Percentiles rank a stretch among this genome's conserved stretches.
phyloP scores from a whole-genome alignment of 441 rosid genomes.

The Manihot esculenta region DNA sequence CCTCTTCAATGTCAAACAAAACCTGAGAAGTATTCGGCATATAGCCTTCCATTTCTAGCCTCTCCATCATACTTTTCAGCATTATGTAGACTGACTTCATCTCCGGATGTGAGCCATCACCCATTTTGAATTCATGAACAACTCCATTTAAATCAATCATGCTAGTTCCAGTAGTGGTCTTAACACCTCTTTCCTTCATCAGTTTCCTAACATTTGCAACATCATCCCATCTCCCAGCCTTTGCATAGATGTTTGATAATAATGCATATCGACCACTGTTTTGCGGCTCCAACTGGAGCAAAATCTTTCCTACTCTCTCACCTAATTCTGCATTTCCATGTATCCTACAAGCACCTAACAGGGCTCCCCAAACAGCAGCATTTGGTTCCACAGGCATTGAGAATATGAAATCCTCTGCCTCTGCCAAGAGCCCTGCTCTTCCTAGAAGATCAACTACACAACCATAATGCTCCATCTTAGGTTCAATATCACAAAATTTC shows the following conservation, averaged over 20 bases:
- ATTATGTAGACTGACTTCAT: constrained; percentile 35
- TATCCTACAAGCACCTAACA: constrained; percentile 59
- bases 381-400: constrained; percentile 52
- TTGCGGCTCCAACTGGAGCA: constrained; percentile 49
- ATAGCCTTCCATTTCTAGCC: constrained; percentile 54
- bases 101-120: constrained; percentile 44
- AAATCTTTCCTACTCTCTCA: constrained; percentile 53
- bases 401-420: constrained; percentile 50
- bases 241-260: constrained; percentile 62
- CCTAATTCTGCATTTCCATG: constrained; percentile 52
- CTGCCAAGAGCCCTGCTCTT: constrained; percentile 47
- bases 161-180: constrained; percentile 60
- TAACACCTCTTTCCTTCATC: constrained; percentile 46
- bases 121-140: constrained; percentile 56
- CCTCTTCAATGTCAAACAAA: constrained; percentile 59
- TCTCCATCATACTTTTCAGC: constrained; percentile 41
- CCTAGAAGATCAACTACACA: constrained; percentile 69
- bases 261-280: constrained; percentile 60
- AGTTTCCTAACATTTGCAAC: constrained; percentile 43
- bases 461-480: constrained; percentile 52
- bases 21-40: constrained; percentile 52
- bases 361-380: constrained; percentile 66
- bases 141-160: constrained; percentile 52
- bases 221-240: constrained; percentile 52
- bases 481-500: constrained; percentile 40